phyloP scores from a whole-genome alignment of 1,139 yeast species.

The Hyphopichia pseudoburtonii region DNA sequence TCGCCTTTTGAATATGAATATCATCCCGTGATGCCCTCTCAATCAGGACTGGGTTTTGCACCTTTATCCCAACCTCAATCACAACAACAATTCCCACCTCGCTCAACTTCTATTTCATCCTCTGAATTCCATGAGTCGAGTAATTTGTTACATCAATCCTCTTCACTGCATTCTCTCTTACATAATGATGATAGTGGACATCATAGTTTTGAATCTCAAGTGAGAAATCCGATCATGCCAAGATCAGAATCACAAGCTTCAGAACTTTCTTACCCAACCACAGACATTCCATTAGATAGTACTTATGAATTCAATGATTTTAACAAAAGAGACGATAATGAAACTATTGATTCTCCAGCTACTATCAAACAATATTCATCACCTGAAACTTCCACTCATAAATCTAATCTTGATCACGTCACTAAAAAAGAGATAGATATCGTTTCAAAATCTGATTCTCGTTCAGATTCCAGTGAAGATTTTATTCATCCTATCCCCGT shows the following conservation, averaged over 20 bases:
- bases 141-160: neutral
- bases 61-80: neutral
- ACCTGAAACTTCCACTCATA: no score
- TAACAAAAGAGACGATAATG: no score
- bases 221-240: no score
- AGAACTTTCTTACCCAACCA: neutral
- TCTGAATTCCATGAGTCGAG: constrained; percentile 1
- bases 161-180: constrained; percentile 1
- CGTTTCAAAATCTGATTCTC: no score
- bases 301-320: neutral
- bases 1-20: neutral
- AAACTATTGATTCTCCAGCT: neutral
- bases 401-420: no score
- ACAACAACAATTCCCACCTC: neutral
- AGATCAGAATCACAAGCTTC: constrained; percentile 3
- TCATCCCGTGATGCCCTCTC: neutral
- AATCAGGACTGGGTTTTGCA: neutral
- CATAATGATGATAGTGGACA: neutral
- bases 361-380: neutral
- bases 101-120: constrained; percentile 2
- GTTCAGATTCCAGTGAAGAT: neutral
- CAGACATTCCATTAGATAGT: neutral
- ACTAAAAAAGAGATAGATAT: no score
- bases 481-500: neutral
- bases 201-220: no score